These are phyloP conservation scores for Syncephalastrum sp. DNA, from an alignment of 371 early-diverging fungal species.

Conservation along the genomic window DNA sequence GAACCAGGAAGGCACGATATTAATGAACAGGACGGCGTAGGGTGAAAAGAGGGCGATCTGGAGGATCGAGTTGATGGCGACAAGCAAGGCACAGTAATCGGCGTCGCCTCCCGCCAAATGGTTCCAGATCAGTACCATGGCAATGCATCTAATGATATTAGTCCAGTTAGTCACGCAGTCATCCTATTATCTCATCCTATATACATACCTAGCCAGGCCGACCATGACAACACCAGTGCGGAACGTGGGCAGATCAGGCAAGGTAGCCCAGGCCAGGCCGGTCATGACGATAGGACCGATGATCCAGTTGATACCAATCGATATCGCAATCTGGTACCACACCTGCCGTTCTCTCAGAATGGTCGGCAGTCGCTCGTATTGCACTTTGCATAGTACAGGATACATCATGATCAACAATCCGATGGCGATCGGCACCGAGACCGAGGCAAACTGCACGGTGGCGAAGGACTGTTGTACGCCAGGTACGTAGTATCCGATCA, in stretches of 20 bases:
- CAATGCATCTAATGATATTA: conserved; percentile 56
- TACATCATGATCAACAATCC: conserved; percentile 75
- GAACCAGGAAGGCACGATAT: conserved; percentile 51
- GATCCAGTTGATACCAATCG: conserved; percentile 68
- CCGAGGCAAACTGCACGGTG: conserved; percentile 59
- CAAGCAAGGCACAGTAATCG: conserved; percentile 68
- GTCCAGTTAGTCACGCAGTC: no score
- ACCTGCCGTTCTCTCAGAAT: conserved; percentile 39
- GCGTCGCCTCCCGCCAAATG: conserved; percentile 65
- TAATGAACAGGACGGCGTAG: conserved; percentile 57
- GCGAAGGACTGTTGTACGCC: conserved; percentile 51
- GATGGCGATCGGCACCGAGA: conserved; percentile 67
- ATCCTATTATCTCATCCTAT: no score
- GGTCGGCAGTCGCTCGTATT: conserved; percentile 52
- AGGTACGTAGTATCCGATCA: conserved; percentile 69
- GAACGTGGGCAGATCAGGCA: conserved; percentile 68
- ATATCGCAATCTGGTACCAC: conserved; percentile 50
- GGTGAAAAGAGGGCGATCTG: conserved; percentile 70
- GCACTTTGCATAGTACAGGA: conserved; percentile 70
- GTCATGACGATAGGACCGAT: conserved; percentile 72
- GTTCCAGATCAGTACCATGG: conserved; percentile 85
- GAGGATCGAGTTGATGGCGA: conserved; percentile 69
- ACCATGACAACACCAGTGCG: conserved; percentile 76
- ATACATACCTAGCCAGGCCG: conserved; percentile 53
- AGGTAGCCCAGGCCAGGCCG: conserved; percentile 69